Base-by-base conservation (phyloP, 164 flowering plant genomes). In the Vitis vinifera region DNA sequence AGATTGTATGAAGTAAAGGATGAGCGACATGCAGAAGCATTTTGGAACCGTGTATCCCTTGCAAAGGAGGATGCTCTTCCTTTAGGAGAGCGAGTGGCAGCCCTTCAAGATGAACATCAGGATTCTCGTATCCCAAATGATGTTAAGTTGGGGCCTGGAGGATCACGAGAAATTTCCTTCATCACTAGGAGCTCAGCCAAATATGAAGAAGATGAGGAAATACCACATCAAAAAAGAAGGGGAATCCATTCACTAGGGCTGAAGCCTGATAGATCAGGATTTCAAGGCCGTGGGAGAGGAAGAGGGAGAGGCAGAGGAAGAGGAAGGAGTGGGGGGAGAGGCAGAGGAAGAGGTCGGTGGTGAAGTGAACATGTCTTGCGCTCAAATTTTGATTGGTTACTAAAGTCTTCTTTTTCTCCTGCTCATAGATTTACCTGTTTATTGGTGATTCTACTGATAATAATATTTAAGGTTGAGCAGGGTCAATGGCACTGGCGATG, bases 1-100 rank as follows among this genome's bases (percentile, higher is more conserved):
- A 92, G 99, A 70, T 73, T 95, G 52, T 84, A 88, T 78, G 99
- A 88, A 78, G 92, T 87, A 31, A 95, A 91, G 86, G 99, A 95
- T 78, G 93, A 85, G 68, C 79, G 91, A 15, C 98, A 95, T 79
- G 94, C 96, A 55, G 94, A 89, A 55, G 99, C 97, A 59, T 95
- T 85, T 75, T 72, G 71, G 74, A 86, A 84, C 50, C 57, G 63
- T 2, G 65, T 31, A 16, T 93, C 99, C 17, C 89, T 93, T 52
- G 88, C 90, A 11, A 77, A 79, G 49, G 99, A 93, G 80, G 96
- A 91, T 49, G 77, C 87, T 12, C 93, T 95, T 73, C 82, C 99
- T 10, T 31, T 93, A 71, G 99, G 89, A 50, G 98, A 95, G 79
- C 81, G 95, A 57, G 84, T 82, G 60, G 91, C 85, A n/a, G 87